Evolutionary conservation across 1,284 basidiomycete genomes (phyloP).

Genomic region (Ustilago tritici): DNA sequence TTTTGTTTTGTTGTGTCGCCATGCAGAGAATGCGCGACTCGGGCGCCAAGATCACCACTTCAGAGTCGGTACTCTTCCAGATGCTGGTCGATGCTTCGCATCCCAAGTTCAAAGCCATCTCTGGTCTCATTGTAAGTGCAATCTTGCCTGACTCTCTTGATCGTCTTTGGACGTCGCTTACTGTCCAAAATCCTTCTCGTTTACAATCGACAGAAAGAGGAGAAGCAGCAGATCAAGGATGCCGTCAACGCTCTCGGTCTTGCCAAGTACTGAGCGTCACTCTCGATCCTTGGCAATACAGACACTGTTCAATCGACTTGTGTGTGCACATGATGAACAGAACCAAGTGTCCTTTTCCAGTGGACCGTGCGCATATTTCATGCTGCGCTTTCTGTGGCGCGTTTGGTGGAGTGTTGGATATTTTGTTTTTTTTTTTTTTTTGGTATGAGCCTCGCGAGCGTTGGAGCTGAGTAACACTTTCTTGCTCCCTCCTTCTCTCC

Average conservation of each 20-base stretch:
- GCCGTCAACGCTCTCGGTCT: slow-evolving; percentile 49
- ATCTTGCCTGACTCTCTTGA: background rate
- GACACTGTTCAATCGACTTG: background rate
- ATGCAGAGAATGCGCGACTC: slow-evolving; percentile 76
- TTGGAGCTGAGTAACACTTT: slow-evolving; percentile 4
- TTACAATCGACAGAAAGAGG: slow-evolving; percentile 49
- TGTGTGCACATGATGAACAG: background rate
- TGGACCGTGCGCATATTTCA: background rate
- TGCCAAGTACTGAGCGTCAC: slow-evolving; percentile 30
- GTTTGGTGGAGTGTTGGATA: slow-evolving; percentile 23
- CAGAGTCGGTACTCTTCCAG: slow-evolving; percentile 84
- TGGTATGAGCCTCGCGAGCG: slow-evolving; percentile 8
- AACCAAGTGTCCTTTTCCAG: background rate
- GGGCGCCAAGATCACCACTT: slow-evolving; percentile 82
- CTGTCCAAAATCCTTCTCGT: background rate
- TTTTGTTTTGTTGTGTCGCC: background rate
- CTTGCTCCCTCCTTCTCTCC: background rate
- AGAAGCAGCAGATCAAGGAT: slow-evolving; percentile 59
- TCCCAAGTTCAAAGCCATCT: slow-evolving; percentile 81
- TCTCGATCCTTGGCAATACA: background rate
- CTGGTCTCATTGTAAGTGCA: slow-evolving; percentile 73
- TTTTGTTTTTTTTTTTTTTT: too few species aligned
- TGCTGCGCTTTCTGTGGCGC: slow-evolving; percentile 11
- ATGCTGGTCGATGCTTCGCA: slow-evolving; percentile 78
- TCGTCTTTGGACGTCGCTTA: background rate